These are phyloP conservation scores for Tubosaeta sp. DNA, from an alignment of 768 basidiomycete genomes.

Conservation along the genomic window DNA sequence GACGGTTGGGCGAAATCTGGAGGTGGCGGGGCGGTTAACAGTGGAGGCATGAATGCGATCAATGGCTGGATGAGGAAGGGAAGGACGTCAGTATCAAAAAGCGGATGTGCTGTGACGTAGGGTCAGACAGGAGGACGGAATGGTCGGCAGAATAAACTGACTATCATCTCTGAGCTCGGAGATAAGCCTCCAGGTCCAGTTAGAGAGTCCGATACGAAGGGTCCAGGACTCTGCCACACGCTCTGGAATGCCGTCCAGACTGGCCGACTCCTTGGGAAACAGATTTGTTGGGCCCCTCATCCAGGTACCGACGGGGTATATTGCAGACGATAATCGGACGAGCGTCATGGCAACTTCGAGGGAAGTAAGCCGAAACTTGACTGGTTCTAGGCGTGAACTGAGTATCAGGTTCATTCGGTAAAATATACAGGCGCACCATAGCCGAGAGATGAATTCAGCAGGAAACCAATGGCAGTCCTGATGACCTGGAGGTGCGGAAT, in stretches of 20 bases:
- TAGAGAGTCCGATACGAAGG: constrained; percentile 58
- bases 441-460: constrained; percentile 73
- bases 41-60: constrained; percentile 56
- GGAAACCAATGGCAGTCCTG: constrained; percentile 72
- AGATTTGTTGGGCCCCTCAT: constrained; percentile 26
- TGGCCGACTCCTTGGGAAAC: constrained; percentile 19
- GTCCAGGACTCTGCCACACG: constrained; percentile 55
- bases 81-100: constrained; percentile 60
- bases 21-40: constrained; percentile 34
- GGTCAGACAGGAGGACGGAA: neutral
- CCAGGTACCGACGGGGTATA: constrained; percentile 78
- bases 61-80: constrained; percentile 60
- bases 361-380: constrained; percentile 63
- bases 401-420: constrained; percentile 1
- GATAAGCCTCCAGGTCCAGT: constrained; percentile 78
- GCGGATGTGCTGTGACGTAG: constrained; percentile 41
- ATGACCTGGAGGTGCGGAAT: constrained; percentile 66
- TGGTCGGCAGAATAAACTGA: constrained; percentile 29
- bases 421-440: constrained; percentile 51
- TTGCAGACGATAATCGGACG: constrained; percentile 57
- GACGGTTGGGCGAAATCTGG: constrained; percentile 38
- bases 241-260: constrained; percentile 19
- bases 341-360: constrained; percentile 67
- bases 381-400: constrained; percentile 49
- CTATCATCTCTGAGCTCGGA: constrained; percentile 70